Conservation (phyloP, 2,329 filamentous ascomycete species). For the Ustulina deusta region DNA sequence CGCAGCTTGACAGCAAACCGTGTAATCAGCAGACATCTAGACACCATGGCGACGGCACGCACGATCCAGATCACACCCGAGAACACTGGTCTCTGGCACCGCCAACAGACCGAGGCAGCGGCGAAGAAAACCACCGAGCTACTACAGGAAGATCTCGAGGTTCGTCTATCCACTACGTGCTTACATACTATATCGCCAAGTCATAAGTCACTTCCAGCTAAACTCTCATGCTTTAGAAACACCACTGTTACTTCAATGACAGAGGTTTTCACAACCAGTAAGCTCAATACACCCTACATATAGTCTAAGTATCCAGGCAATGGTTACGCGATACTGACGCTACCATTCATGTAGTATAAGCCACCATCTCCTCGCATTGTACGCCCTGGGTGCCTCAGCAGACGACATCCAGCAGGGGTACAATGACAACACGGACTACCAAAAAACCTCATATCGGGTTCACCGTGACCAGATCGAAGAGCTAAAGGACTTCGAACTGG, state of each 20-base stretch:
- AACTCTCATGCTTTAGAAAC: conserved; percentile 52
- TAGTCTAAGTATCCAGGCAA: neutral
- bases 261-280: conserved; percentile 85
- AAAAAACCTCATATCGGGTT: conserved; percentile 62
- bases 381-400: conserved; percentile 76
- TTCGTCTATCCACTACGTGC: conserved; percentile 42
- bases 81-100: conserved; percentile 63
- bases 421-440: conserved; percentile 73
- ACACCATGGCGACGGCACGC: conserved; percentile 60
- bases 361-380: conserved; percentile 82
- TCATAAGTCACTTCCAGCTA: neutral
- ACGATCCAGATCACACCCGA: conserved; percentile 61
- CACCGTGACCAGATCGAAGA: conserved; percentile 65
- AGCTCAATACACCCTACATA: conserved; percentile 30
- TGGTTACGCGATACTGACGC: conserved; percentile 27
- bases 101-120: conserved; percentile 65
- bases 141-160: conserved; percentile 80
- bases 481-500: conserved; percentile 67
- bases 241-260: conserved; percentile 86
- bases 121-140: conserved; percentile 74
- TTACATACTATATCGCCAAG: neutral
- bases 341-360: conserved; percentile 61
- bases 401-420: conserved; percentile 73
- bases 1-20: conserved; percentile 11
- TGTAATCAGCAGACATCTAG: conserved; percentile 29